These are phyloP conservation scores for Berberis vulgaris DNA, from an alignment of 164 flowering plant genomes.

Conservation along the genomic window DNA sequence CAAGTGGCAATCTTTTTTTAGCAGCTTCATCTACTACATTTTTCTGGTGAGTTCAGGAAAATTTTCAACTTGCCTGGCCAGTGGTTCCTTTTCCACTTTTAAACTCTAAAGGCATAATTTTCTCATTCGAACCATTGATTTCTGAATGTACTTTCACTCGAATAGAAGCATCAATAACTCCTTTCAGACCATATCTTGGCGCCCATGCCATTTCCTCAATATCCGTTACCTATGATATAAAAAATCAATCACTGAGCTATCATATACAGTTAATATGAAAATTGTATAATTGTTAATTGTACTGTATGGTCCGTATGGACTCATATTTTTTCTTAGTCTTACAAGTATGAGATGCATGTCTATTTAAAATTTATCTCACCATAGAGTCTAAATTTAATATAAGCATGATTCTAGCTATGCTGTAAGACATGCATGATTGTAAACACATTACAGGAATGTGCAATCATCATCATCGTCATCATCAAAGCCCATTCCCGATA, in stretches of 20 bases:
- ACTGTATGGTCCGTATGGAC: too few species aligned
- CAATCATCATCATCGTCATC: too few species aligned
- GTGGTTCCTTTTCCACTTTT: conserved; percentile 86
- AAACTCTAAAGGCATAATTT: conserved; percentile 83
- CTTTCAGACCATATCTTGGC: conserved; percentile 96
- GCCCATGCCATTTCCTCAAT: conserved; percentile 99
- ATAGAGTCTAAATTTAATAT: too few species aligned
- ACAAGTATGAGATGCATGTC: too few species aligned
- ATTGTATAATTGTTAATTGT: too few species aligned
- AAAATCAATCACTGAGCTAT: conserved; percentile 1
- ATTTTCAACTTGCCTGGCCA: conserved; percentile 70
- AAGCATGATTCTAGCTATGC: too few species aligned
- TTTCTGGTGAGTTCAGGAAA: neutral
- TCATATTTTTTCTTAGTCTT: too few species aligned
- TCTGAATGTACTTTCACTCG: conserved; percentile 39
- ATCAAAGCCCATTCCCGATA: too few species aligned
- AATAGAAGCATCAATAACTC: conserved; percentile 93
- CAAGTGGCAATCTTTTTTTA: too few species aligned
- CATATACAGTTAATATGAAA: neutral
- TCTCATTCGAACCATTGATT: conserved; percentile 31
- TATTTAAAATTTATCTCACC: too few species aligned
- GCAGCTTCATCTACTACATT: neutral
- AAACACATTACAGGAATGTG: too few species aligned
- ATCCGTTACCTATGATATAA: conserved; percentile 59
- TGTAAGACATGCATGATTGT: too few species aligned